A percentile compares a stretch with the other conserved stretches of the same genome.
Evolutionary conservation across 2,329 filamentous ascomycete species (phyloP).

Genomic region (Colletotrichum higginsianum): DNA sequence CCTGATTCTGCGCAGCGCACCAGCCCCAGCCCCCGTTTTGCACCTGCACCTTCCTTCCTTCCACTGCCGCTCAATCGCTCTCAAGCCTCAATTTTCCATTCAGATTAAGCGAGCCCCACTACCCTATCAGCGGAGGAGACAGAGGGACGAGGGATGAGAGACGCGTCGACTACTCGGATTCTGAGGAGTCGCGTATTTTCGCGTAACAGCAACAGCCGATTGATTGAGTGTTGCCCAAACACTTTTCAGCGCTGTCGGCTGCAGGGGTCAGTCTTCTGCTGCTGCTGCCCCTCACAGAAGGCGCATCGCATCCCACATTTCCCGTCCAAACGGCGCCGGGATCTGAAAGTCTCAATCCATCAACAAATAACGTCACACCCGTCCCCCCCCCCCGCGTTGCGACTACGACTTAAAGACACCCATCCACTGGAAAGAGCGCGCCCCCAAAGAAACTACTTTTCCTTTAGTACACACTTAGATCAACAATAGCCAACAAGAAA

Average conservation of each 20-base stretch:
- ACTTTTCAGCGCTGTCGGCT: neutral
- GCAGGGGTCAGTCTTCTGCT: constrained; percentile 13
- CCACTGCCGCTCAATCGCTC: neutral
- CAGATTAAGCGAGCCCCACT: constrained; percentile 41
- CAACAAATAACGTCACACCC: constrained; percentile 43
- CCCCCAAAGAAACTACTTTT: neutral
- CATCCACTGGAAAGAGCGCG: constrained; percentile 7
- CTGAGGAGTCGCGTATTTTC: constrained; percentile 39
- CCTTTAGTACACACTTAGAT: neutral
- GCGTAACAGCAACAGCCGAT: constrained; percentile 27
- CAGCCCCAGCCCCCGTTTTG: constrained; percentile 40
- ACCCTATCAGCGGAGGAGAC: neutral
- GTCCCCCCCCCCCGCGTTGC: constrained; percentile 6
- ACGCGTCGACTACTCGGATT: constrained; percentile 25
- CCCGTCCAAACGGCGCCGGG: constrained; percentile 23
- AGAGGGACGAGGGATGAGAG: neutral
- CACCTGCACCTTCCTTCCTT: constrained; percentile 13
- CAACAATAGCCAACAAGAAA: constrained; percentile 3
- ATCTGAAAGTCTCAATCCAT: constrained; percentile 36
- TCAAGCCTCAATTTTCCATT: constrained; percentile 31
- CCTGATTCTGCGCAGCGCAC: constrained; percentile 25
- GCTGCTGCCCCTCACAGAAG: constrained; percentile 12
- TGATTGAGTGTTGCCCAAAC: neutral
- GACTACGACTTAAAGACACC: constrained; percentile 10
- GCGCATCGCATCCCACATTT: constrained; percentile 29